These are phyloP conservation scores for Daldinia bambusicola DNA, from an alignment of 495 filamentous ascomycete species.

Conservation along the genomic window DNA sequence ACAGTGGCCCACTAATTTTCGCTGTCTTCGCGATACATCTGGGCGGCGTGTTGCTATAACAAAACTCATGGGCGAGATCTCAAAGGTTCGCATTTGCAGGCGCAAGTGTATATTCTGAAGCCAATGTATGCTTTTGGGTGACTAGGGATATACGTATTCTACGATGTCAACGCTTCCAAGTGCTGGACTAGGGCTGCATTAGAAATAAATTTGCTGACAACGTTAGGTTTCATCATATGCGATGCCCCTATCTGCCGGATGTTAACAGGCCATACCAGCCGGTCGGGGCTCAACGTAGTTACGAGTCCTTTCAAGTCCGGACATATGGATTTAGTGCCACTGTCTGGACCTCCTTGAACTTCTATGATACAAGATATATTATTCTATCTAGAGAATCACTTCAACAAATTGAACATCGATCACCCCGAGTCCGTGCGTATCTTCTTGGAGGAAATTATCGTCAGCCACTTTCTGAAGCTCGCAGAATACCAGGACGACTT, in stretches of 20 bases:
- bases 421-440: neutral
- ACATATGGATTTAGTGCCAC: constrained; percentile 8
- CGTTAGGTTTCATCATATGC: constrained; percentile 9
- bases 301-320: neutral
- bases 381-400: constrained; percentile 4
- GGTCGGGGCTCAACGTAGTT: neutral
- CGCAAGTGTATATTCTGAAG: constrained; percentile 7
- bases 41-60: neutral
- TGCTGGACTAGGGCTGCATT: neutral
- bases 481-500: constrained; percentile 5
- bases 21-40: neutral
- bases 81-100: neutral
- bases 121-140: neutral
- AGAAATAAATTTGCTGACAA: neutral
- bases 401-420: neutral
- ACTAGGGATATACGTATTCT: constrained; percentile 1
- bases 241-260: constrained; percentile 7
- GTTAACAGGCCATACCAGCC: neutral
- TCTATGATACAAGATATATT: neutral
- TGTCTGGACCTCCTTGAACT: neutral
- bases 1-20: neutral
- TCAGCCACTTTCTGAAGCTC: constrained; percentile 1
- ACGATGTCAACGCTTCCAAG: neutral
- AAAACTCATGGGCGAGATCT: constrained; percentile 1
- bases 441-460: constrained; percentile 8